phyloP scores from a whole-genome alignment of 345 rosid species.

The Limnanthes douglasii region DNA sequence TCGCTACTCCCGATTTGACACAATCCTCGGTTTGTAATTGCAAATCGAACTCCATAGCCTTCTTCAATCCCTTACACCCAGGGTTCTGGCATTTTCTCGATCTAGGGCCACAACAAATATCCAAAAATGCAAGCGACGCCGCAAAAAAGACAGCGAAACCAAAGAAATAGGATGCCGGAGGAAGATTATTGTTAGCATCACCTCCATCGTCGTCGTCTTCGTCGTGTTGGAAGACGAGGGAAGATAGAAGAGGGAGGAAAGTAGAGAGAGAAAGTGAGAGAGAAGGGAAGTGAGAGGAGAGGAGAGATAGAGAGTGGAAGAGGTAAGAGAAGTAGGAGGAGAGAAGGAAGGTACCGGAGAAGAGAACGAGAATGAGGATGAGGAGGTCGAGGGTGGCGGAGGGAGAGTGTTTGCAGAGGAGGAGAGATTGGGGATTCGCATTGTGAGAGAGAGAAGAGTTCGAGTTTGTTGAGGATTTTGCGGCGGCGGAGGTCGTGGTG shows the following conservation, averaged over 20 bases:
- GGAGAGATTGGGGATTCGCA: conserved; percentile 11
- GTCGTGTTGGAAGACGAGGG: conserved; percentile 4
- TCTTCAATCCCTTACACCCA: conserved; percentile 74
- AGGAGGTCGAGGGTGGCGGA: conserved; percentile 80
- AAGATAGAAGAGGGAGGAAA: conserved; percentile 10
- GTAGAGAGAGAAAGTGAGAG: conserved; percentile 17
- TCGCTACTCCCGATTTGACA: conserved; percentile 26
- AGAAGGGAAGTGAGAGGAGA: conserved; percentile 35
- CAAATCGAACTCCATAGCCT: conserved; percentile 91
- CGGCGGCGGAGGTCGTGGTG: conserved; percentile 6
- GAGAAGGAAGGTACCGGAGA: conserved; percentile 65
- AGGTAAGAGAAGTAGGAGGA: conserved; percentile 77
- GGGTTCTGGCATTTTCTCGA: conserved; percentile 62
- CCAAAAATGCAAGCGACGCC: conserved; percentile 22
- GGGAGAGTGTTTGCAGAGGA: conserved; percentile 66
- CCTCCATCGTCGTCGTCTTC: conserved; percentile 7
- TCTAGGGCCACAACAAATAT: conserved; percentile 39
- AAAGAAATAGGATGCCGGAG: conserved; percentile 30
- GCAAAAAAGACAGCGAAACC: conserved; percentile 43
- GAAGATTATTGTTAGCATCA: conserved; percentile 10
- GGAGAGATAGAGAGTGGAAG: conserved; percentile 61
- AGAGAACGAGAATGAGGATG: conserved; percentile 57
- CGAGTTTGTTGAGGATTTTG: conserved; percentile 8
- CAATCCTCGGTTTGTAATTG: conserved; percentile 75
- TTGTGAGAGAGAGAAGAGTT: background rate